These are phyloP conservation scores for Zymoseptoria ardabiliae DNA, from an alignment of 2,329 filamentous ascomycete genomes.

Conservation along the genomic window DNA sequence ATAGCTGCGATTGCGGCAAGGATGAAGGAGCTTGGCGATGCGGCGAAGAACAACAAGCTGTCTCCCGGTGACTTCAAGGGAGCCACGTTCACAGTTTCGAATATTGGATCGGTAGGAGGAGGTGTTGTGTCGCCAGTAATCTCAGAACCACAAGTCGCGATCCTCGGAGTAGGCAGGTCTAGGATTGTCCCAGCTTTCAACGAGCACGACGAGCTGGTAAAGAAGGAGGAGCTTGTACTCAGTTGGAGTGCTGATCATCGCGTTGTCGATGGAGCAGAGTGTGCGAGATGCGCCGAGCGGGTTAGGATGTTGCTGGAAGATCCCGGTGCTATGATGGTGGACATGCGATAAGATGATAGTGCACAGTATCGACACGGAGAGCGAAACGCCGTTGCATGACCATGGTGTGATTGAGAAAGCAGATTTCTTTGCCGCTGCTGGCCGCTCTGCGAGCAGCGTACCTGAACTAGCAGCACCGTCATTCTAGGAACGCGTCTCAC, in stretches of 20 bases:
- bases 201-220: constrained; percentile 51
- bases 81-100: constrained; percentile 91
- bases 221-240: constrained; percentile 76
- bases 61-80: constrained; percentile 67
- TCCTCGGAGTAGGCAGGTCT: constrained; percentile 79
- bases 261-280: constrained; percentile 88
- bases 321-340: constrained; percentile 79
- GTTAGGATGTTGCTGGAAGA: constrained; percentile 74
- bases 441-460: neutral
- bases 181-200: constrained; percentile 73
- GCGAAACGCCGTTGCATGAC: neutral
- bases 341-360: constrained; percentile 51
- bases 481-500: neutral
- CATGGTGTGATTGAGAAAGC: neutral
- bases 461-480: neutral
- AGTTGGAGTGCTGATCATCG: constrained; percentile 96
- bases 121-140: constrained; percentile 88
- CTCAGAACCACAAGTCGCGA: constrained; percentile 83
- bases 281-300: constrained; percentile 80
- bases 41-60: constrained; percentile 69
- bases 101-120: constrained; percentile 91
- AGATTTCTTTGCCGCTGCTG: neutral
- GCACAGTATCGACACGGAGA: neutral
- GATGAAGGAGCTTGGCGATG: constrained; percentile 62
- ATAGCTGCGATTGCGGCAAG: constrained; percentile 73